A percentile compares a stretch with the other conserved stretches of the same genome.
These are phyloP conservation scores for Halenospora varia DNA, from an alignment of 495 filamentous ascomycete genomes.

Conservation along the genomic window DNA sequence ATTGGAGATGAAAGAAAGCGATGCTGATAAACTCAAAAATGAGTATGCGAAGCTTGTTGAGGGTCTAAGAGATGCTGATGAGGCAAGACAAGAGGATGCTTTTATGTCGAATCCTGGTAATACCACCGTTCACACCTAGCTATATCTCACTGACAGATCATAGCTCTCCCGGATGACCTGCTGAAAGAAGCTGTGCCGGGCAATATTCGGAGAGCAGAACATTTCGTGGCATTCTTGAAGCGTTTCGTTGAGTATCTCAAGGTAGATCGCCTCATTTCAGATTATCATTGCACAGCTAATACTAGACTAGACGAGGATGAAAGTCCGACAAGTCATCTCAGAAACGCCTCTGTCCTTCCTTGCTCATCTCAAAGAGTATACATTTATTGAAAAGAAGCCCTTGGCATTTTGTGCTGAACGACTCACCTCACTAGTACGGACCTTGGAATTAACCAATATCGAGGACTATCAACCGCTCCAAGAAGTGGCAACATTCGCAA, in stretches of 20 bases:
- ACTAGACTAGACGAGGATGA: conserved; percentile 75
- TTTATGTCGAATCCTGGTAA: conserved; percentile 90
- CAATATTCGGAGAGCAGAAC: conserved; percentile 93
- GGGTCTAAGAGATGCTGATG: conserved; percentile 81
- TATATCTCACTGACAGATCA: conserved; percentile 18
- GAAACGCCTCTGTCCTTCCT: conserved; percentile 95
- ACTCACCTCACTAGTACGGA: conserved; percentile 89
- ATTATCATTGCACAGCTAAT: neutral
- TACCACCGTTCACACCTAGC: conserved; percentile 28
- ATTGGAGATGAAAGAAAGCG: conserved; percentile 84
- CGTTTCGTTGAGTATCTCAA: conserved; percentile 98
- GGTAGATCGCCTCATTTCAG: conserved; percentile 26
- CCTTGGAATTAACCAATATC: conserved; percentile 93
- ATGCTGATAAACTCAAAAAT: conserved; percentile 87
- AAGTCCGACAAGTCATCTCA: conserved; percentile 92
- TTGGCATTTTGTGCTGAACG: conserved; percentile 94
- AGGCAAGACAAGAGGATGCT: conserved; percentile 84
- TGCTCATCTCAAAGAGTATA: conserved; percentile 87
- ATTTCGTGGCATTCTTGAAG: conserved; percentile 93
- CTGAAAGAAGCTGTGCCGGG: conserved; percentile 93
- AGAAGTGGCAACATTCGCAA: conserved; percentile 99
- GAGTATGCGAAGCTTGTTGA: conserved; percentile 97
- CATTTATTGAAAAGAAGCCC: conserved; percentile 96
- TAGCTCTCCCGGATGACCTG: conserved; percentile 72
- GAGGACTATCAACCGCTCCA: conserved; percentile 97